These are phyloP conservation scores for Neodidymelliopsis sp. DNA, from an alignment of 2,329 filamentous ascomycete species.

Conservation along the genomic window DNA sequence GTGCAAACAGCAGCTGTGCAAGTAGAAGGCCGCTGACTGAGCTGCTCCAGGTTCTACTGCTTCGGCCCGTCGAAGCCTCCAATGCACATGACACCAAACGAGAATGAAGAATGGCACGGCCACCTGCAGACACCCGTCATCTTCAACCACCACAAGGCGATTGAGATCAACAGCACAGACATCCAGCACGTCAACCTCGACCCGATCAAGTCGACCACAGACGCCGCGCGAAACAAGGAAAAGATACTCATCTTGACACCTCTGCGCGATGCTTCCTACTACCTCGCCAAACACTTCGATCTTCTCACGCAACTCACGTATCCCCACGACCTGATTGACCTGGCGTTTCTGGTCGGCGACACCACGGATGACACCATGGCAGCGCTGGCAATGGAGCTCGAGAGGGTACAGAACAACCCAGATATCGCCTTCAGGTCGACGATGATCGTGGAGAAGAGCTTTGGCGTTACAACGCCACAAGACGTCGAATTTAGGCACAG, in stretches of 20 bases:
- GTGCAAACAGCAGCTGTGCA: not conserved
- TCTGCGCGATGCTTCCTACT: constrained; percentile 83
- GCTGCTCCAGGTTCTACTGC: constrained; percentile 81
- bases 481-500: constrained; percentile 82
- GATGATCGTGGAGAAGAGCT: constrained; percentile 89
- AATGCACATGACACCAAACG: constrained; percentile 92
- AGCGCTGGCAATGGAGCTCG: constrained; percentile 82
- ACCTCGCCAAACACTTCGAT: constrained; percentile 91
- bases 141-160: constrained; percentile 92
- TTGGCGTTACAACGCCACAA: constrained; percentile 78
- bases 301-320: constrained; percentile 89
- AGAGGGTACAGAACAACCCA: constrained; percentile 80
- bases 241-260: constrained; percentile 91
- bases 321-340: constrained; percentile 92
- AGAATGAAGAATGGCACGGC: constrained; percentile 86
- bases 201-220: constrained; percentile 77
- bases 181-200: constrained; percentile 88
- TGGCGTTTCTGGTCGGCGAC: constrained; percentile 93
- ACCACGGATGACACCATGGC: constrained; percentile 90
- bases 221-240: constrained; percentile 82
- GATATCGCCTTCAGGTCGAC: constrained; percentile 88
- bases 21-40: constrained; percentile 30
- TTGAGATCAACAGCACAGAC: constrained; percentile 81
- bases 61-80: constrained; percentile 95
- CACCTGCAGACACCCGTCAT: constrained; percentile 92